phyloP scores from a whole-genome alignment of 257 asterid genomes.

The Paraleonurus japonicus region DNA sequence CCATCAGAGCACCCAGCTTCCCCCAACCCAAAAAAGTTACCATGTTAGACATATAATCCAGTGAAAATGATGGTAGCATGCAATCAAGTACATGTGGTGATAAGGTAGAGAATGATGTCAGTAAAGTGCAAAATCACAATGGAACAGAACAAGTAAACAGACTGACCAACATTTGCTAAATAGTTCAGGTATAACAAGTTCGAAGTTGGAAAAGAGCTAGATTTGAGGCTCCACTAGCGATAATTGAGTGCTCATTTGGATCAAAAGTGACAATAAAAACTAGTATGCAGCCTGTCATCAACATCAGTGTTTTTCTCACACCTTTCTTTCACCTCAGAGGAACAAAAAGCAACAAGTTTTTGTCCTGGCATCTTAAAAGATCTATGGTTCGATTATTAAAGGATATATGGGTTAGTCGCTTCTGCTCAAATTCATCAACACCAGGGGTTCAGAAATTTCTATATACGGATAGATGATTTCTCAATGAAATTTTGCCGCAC shows the following conservation, averaged over 20 bases:
- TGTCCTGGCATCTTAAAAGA: conserved; percentile 2
- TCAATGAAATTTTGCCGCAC: background rate
- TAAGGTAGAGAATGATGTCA: background rate
- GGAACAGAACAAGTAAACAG: conserved; percentile 1
- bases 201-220: background rate
- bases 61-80: conserved; percentile 3
- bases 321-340: conserved; percentile 4
- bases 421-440: background rate
- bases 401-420: background rate
- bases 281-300: background rate
- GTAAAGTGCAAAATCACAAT: conserved; percentile 1
- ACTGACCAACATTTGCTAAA: background rate
- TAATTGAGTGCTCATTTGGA: background rate
- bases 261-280: background rate
- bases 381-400: background rate
- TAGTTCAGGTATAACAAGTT: conserved; percentile 1
- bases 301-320: background rate
- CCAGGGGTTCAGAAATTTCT: background rate
- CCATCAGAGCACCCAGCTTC: conserved; percentile 97
- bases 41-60: conserved; percentile 4
- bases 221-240: background rate
- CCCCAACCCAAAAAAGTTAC: conserved; percentile 3
- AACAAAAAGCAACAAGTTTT: background rate
- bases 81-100: conserved; percentile 9
- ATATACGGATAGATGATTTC: background rate